Percentiles rank a stretch among this genome's conserved stretches.
Conservation (phyloP, 805 yeast genomes). For the Metschnikowia bowlesiae region DNA sequence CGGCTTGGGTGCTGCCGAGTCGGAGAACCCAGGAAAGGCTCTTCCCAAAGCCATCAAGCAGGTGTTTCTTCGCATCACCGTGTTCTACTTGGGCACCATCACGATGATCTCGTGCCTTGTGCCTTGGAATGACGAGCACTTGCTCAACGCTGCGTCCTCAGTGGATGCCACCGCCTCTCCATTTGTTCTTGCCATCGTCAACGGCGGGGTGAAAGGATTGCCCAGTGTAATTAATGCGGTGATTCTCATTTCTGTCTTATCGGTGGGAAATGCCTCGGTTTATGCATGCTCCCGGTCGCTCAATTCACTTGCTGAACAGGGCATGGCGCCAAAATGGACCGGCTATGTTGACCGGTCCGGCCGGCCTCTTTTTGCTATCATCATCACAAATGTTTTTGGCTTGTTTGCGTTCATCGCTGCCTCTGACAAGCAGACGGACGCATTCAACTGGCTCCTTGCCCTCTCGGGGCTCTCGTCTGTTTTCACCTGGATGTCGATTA, state of each 20-base stretch:
- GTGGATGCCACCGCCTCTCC: conserved; percentile 64
- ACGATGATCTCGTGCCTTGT: conserved; percentile 39
- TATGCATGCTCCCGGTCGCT: conserved; percentile 41
- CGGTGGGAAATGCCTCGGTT: conserved; percentile 49
- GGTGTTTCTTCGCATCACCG: conserved; percentile 58
- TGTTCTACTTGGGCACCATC: conserved; percentile 50
- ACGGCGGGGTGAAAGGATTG: conserved; percentile 58
- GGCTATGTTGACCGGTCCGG: conserved; percentile 37
- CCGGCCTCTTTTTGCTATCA: conserved; percentile 37
- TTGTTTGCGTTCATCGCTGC: conserved; percentile 39
- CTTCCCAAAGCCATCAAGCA: conserved; percentile 63
- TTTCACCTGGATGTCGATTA: conserved; percentile 42
- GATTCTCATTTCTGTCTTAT: conserved; percentile 64
- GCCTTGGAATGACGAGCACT: conserved; percentile 41
- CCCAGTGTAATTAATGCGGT: conserved; percentile 75
- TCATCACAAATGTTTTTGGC: conserved; percentile 29
- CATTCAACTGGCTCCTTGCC: conserved; percentile 40
- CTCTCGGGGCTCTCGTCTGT: conserved; percentile 40
- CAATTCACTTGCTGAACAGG: conserved; percentile 38
- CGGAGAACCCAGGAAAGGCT: conserved; percentile 55
- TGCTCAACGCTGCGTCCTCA: conserved; percentile 40
- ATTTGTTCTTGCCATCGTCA: conserved; percentile 64
- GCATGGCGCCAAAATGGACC: conserved; percentile 34
- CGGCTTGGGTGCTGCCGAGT: conserved; percentile 66
- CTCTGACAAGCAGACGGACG: conserved; percentile 33